Evolutionary conservation across 495 filamentous ascomycete genomes (phyloP).

Genomic region (Penicillium flavigenum): DNA sequence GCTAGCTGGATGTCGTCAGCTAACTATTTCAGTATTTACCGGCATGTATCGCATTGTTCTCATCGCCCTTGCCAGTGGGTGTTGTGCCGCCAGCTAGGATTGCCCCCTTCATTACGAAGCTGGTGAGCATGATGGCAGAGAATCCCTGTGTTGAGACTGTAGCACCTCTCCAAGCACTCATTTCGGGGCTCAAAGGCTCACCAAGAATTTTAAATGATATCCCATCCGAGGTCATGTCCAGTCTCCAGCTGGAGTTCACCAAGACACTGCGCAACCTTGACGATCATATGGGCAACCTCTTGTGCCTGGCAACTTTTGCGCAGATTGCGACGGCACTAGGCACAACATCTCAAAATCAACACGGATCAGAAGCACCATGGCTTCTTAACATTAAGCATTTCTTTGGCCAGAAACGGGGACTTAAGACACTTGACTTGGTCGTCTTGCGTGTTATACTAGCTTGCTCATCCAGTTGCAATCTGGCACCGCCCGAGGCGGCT

Average conservation of each 20-base stretch:
- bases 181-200: constrained; percentile 36
- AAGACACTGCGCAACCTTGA: constrained; percentile 47
- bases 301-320: constrained; percentile 52
- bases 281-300: constrained; percentile 47
- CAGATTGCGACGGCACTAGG: constrained; percentile 33
- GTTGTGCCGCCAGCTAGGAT: constrained; percentile 42
- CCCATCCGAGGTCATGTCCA: constrained; percentile 40
- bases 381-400: constrained; percentile 47
- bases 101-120: constrained; percentile 39
- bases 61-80: constrained; percentile 36
- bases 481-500: constrained; percentile 40
- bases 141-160: constrained; percentile 43
- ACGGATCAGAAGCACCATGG: constrained; percentile 27
- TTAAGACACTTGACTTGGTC: constrained; percentile 57
- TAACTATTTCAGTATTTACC: constrained; percentile 34
- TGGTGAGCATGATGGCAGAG: constrained; percentile 34
- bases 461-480: constrained; percentile 45
- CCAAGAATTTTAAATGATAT: constrained; percentile 35
- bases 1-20: not conserved
- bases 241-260: constrained; percentile 46
- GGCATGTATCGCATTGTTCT: constrained; percentile 44
- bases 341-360: constrained; percentile 9
- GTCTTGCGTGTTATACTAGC: constrained; percentile 53
- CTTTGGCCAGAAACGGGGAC: constrained; percentile 47
- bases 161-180: constrained; percentile 42